A percentile compares a stretch with the other conserved stretches of the same genome.
Evolutionary conservation across 768 basidiomycete genomes (phyloP).

Genomic region (Rubroboletus satanas): DNA sequence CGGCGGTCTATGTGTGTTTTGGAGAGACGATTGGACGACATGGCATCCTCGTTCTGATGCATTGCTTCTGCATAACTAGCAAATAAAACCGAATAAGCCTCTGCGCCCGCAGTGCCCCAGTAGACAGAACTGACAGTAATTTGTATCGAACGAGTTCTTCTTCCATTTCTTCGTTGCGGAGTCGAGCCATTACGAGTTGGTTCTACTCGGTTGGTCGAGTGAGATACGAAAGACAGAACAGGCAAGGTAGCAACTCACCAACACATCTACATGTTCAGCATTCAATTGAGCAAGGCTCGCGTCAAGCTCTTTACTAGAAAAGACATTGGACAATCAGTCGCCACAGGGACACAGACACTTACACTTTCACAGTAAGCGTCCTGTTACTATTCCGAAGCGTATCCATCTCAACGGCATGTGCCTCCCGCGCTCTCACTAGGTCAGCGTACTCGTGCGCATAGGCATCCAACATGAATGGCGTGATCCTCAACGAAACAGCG

Average conservation of each 20-base stretch:
- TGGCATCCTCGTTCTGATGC: constrained; percentile 70
- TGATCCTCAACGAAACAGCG: constrained; percentile 80
- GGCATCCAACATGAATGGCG: constrained; percentile 92
- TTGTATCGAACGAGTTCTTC: constrained; percentile 93
- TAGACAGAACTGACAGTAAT: constrained; percentile 51
- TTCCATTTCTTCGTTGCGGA: constrained; percentile 92
- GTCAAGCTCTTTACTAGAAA: constrained; percentile 74
- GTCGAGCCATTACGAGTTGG: constrained; percentile 82
- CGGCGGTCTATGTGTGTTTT: constrained; percentile 12
- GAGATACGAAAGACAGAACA: constrained; percentile 12
- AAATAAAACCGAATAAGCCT: background rate
- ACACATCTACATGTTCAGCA: constrained; percentile 72
- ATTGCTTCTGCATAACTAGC: constrained; percentile 68
- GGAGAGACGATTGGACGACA: constrained; percentile 62
- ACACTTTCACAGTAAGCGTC: constrained; percentile 74
- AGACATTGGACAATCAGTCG: background rate
- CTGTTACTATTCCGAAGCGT: constrained; percentile 77
- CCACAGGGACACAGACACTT: constrained; percentile 30
- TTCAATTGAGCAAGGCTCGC: constrained; percentile 73
- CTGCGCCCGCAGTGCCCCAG: background rate
- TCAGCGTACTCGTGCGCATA: constrained; percentile 90
- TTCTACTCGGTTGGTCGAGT: constrained; percentile 51
- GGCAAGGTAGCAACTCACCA: constrained; percentile 40
- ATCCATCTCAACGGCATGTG: constrained; percentile 83
- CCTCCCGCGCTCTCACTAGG: constrained; percentile 67